Conservation (phyloP, 2,329 filamentous ascomycete species). For the Dactylonectria macrodidyma region DNA sequence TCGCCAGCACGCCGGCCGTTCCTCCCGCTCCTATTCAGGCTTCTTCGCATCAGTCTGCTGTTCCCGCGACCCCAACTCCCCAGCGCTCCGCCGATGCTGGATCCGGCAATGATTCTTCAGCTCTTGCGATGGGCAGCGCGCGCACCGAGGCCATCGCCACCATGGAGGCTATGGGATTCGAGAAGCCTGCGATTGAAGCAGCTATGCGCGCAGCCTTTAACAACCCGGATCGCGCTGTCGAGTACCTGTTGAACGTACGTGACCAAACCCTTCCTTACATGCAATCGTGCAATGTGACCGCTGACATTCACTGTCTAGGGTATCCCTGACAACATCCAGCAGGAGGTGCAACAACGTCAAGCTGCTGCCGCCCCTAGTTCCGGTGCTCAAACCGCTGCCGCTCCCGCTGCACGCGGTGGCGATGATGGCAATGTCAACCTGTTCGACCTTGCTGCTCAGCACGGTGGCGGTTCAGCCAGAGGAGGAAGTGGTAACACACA, state of each 20-base stretch:
- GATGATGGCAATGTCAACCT: slow-evolving; percentile 85
- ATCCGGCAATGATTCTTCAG: slow-evolving; percentile 72
- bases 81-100: slow-evolving; percentile 57
- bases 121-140: slow-evolving; percentile 88
- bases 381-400: slow-evolving; percentile 57
- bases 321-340: slow-evolving; percentile 87
- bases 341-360: slow-evolving; percentile 73
- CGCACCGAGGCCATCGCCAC: slow-evolving; percentile 86
- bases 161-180: slow-evolving; percentile 98
- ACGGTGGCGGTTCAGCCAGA: slow-evolving; percentile 64
- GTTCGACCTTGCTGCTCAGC: slow-evolving; percentile 92
- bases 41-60: slow-evolving; percentile 64
- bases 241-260: slow-evolving; percentile 90
- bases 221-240: slow-evolving; percentile 97
- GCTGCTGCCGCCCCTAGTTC: slow-evolving; percentile 51
- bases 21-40: slow-evolving; percentile 58
- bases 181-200: slow-evolving; percentile 87
- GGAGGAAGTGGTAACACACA: slow-evolving; percentile 58
- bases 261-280: background rate
- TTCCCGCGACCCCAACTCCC: slow-evolving; percentile 69
- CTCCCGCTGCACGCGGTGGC: slow-evolving; percentile 61
- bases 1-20: slow-evolving; percentile 74
- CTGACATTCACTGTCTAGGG: slow-evolving; percentile 68
- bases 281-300: slow-evolving; percentile 7
- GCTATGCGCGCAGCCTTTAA: slow-evolving; percentile 97